Evolutionary conservation across 495 filamentous ascomycete genomes (phyloP), one percentile per base, ranked within the genome.

Genomic region (Neurospora sp.): DNA sequence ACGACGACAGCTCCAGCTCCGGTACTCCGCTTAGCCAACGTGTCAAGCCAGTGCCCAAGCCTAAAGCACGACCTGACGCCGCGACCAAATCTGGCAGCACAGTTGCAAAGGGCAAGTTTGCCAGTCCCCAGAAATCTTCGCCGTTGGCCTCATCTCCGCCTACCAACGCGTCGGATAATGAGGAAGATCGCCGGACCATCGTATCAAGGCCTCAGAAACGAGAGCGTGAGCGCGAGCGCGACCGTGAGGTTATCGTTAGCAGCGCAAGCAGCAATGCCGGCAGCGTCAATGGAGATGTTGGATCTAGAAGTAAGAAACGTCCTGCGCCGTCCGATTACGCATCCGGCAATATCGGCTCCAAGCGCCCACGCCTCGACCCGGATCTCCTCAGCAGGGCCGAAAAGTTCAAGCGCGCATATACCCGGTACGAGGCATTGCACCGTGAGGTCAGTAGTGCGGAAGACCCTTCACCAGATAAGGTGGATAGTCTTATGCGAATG

Each of bases 81-180:
- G 6, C 31, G 12, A 27, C 5, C 2, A 66, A 66, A 14, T 66
- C 27, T 35, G 54, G 54, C 12, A 66, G 27, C 54, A 35, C 54
- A 66, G 12, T 66, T 66, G 27, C 54, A 66, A 66, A 66, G 54
- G 27, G 54, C 54, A 66, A 66, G 14, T 66, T 35, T 27, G 12
- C 54, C 27, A 66, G 54, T 37, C 54, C 54, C 54, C 27, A 66
- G 14, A 95, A 94, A 75, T 92, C 91, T 0, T 93, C 92, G 6
- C 91, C 91, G 4, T 86, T 93, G 44, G 91, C 89, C 35, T 89
- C 90, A 4, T 93, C 92, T n/a, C 91, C 91, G 27, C 91, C 91
- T 2, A 89, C 91, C 18, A 93, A 93, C 80, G 90, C 90, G 7
- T 93, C 91, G 5, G 90, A 93, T 72, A 76, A 91, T 27, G 87